Conservation (phyloP, 2,329 filamentous ascomycete genomes). For the Xylariaceae sp. region DNA sequence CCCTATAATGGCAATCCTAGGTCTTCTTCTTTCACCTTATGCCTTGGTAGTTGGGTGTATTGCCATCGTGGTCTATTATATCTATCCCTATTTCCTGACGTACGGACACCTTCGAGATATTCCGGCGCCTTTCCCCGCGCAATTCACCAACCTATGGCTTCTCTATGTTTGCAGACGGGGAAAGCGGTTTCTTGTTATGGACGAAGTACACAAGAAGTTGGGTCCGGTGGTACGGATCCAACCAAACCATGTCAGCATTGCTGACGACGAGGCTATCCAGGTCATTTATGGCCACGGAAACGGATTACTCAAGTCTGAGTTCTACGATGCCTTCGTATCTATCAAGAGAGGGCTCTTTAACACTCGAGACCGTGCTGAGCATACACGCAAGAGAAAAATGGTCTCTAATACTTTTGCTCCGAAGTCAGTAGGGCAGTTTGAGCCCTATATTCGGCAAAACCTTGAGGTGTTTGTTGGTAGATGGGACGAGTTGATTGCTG, state of each 20-base stretch:
- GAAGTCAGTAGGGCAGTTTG: conserved; percentile 81
- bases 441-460: conserved; percentile 85
- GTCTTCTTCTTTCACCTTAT: conserved; percentile 50
- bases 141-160: conserved; percentile 81
- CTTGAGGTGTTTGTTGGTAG: conserved; percentile 72
- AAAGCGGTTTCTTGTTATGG: conserved; percentile 64
- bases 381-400: conserved; percentile 87
- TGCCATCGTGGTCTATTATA: conserved; percentile 55
- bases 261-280: conserved; percentile 76
- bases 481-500: conserved; percentile 65
- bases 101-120: conserved; percentile 53
- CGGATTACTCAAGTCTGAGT: conserved; percentile 76
- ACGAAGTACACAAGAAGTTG: conserved; percentile 72
- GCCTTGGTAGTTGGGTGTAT: conserved; percentile 49
- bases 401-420: conserved; percentile 84
- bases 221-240: conserved; percentile 83
- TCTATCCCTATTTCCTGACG: conserved; percentile 64
- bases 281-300: conserved; percentile 80
- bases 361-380: conserved; percentile 78
- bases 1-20: conserved; percentile 38
- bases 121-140: conserved; percentile 64
- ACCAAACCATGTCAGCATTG: conserved; percentile 81
- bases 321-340: conserved; percentile 90
- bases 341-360: conserved; percentile 88
- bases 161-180: conserved; percentile 68